Percentiles rank a stretch among this genome's conserved stretches.
Conservation (phyloP, 2,329 filamentous ascomycete genomes). For the Scedosporium boydii region DNA sequence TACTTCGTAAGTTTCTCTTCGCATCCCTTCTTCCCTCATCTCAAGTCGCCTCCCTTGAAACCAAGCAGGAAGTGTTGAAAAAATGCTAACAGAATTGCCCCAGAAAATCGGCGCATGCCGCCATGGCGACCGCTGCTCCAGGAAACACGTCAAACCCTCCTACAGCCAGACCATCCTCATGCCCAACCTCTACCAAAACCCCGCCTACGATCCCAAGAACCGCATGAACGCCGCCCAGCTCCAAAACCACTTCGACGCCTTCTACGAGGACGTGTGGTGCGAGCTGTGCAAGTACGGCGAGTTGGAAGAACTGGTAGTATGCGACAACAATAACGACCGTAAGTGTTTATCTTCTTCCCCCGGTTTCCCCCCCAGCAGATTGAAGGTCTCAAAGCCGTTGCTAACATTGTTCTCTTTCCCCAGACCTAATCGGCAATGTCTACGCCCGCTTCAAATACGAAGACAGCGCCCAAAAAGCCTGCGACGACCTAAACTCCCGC, state of each 20-base stretch:
- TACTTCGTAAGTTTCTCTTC: constrained; percentile 47
- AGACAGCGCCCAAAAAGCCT: constrained; percentile 85
- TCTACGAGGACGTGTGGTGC: constrained; percentile 99
- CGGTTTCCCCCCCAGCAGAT: background rate
- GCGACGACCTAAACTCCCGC: constrained; percentile 84
- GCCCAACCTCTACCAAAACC: constrained; percentile 98
- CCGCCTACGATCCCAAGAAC: constrained; percentile 90
- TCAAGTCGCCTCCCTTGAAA: background rate
- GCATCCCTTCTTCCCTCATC: background rate
- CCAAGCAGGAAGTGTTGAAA: constrained; percentile 3
- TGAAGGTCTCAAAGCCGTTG: background rate
- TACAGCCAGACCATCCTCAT: constrained; percentile 97
- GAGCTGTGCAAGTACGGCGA: constrained; percentile 99
- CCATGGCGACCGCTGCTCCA: constrained; percentile 94
- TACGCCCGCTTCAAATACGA: constrained; percentile 99
- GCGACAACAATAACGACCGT: constrained; percentile 99
- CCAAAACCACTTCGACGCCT: constrained; percentile 98
- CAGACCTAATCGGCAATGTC: constrained; percentile 94
- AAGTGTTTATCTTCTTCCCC: constrained; percentile 27
- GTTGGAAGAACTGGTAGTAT: constrained; percentile 94
- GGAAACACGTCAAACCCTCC: constrained; percentile 98
- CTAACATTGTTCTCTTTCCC: constrained; percentile 14
- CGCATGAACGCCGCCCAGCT: constrained; percentile 95
- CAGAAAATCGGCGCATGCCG: constrained; percentile 98
- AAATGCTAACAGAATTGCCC: constrained; percentile 6